These are phyloP conservation scores for Colletotrichum chlorophyti DNA, from an alignment of 2,329 filamentous ascomycete species.

Conservation along the genomic window DNA sequence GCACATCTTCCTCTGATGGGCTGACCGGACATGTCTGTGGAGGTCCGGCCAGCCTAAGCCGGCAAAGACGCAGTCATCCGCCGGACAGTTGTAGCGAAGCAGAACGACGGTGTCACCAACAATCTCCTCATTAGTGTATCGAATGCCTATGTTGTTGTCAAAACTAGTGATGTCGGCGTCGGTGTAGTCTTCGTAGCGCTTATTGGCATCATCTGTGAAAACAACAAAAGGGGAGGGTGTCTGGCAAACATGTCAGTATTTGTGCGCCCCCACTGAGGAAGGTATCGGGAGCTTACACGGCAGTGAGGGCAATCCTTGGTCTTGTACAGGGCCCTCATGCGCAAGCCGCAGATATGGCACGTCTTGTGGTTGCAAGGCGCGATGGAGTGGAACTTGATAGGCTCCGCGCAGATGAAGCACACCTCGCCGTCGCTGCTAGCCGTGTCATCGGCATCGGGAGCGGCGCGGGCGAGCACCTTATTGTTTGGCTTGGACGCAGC, in stretches of 20 bases:
- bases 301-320: conserved; percentile 97
- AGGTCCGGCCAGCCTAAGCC: conserved; percentile 70
- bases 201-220: conserved; percentile 85
- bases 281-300: conserved; percentile 62
- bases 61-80: conserved; percentile 79
- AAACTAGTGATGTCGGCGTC: conserved; percentile 75
- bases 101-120: conserved; percentile 89
- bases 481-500: conserved; percentile 15
- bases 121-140: conserved; percentile 87
- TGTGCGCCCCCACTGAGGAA: neutral
- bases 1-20: conserved; percentile 88
- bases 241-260: conserved; percentile 43
- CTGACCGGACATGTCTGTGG: conserved; percentile 78
- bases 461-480: conserved; percentile 32
- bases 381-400: conserved; percentile 85
- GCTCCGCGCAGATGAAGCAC: conserved; percentile 97
- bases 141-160: conserved; percentile 89
- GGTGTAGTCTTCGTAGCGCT: conserved; percentile 85
- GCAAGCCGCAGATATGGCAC: conserved; percentile 93
- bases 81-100: conserved; percentile 93
- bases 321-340: conserved; percentile 93
- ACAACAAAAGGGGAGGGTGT: conserved; percentile 82
- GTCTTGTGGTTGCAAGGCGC: conserved; percentile 96
- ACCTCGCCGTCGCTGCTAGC: conserved; percentile 75
- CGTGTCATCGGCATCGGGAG: conserved; percentile 40